These are phyloP conservation scores for Beauveria sp. DNA, from an alignment of 2,329 filamentous ascomycete species.

Conservation along the genomic window DNA sequence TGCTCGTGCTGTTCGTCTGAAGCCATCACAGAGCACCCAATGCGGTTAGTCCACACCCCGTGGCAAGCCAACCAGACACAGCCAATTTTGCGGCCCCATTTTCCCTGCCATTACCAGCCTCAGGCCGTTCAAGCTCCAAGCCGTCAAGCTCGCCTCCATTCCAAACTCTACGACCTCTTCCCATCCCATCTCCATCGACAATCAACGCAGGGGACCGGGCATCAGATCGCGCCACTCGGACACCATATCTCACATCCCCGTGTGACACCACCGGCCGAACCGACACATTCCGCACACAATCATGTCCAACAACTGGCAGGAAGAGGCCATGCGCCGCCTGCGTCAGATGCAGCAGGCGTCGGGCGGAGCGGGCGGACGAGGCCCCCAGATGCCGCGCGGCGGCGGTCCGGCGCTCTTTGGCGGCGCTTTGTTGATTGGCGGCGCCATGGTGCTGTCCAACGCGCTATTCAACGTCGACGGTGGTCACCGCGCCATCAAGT, in stretches of 20 bases:
- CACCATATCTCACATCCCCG: neutral
- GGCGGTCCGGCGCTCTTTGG: slow-evolving; percentile 33
- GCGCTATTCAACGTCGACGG: slow-evolving; percentile 81
- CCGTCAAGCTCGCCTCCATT: slow-evolving; percentile 5
- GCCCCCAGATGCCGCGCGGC: slow-evolving; percentile 34
- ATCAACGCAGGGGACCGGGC: neutral
- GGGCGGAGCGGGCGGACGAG: slow-evolving; percentile 34
- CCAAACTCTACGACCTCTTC: neutral
- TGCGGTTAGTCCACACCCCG: neutral
- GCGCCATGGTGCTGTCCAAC: slow-evolving; percentile 46
- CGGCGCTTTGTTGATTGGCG: slow-evolving; percentile 38
- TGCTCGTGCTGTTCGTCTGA: neutral
- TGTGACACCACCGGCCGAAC: neutral
- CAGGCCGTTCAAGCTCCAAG: slow-evolving; percentile 10
- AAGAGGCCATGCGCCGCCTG: slow-evolving; percentile 44
- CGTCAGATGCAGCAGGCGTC: slow-evolving; percentile 39
- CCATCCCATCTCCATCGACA: slow-evolving; percentile 7
- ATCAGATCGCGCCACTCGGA: neutral
- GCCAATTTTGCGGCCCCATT: slow-evolving; percentile 6
- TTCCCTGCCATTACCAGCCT: neutral
- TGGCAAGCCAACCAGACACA: slow-evolving; percentile 3
- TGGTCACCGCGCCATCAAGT: slow-evolving; percentile 98
- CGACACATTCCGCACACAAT: neutral
- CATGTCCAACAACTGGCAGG: slow-evolving; percentile 36
- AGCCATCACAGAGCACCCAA: neutral